Evolutionary conservation across 2,329 filamentous ascomycete genomes (phyloP), one percentile per base, ranked within the genome.

Genomic region (Akanthomyces uredinophilus): DNA sequence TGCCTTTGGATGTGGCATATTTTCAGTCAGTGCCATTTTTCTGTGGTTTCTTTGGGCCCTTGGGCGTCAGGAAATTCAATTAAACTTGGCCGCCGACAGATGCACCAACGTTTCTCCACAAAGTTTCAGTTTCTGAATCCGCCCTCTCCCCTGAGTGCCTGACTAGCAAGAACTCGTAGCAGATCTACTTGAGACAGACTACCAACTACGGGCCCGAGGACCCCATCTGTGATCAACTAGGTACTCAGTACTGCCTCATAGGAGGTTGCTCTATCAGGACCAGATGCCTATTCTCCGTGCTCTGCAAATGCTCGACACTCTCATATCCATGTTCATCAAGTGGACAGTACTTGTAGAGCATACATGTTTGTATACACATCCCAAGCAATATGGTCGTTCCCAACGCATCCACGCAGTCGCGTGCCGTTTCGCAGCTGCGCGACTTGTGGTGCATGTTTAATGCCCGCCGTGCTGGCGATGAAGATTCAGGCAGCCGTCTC

Each of bases 361-460:
- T 4, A 22, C 14, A 18, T 44, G 3, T 10, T 44, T 22, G n/a
- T 37, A 14, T 22, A 32, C 29, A 49, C 32, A 27, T 50, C 20
- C 53, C 35, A 58, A 8, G 32, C 47, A 27, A 52, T 39, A 35
- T 47, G 47, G 16, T 61, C 27, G 20, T 50, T 51, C 7, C 43
- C 41, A 22, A 35, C 18, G 39, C 35, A 43, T 54, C 50, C 29
- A 61, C 51, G 49, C 35, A 50, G 27, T 61, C 50, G 7, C 51
- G 51, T 13, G 55, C 50, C 41, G 22, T 44, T n/a, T 61, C 59
- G 43, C 56, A 61, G 43, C 35, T 61, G n/a, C 59, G 59, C 24
- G 43, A 61, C 59, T 61, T 56, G 59, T 43, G 59, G 32, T 55
- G 59, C 59, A 61, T n/a, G 50, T 18, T 61, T 49, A 18, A 55